Evolutionary conservation across 306 rosid species (phyloP).

Genomic region (Vicia faba): DNA sequence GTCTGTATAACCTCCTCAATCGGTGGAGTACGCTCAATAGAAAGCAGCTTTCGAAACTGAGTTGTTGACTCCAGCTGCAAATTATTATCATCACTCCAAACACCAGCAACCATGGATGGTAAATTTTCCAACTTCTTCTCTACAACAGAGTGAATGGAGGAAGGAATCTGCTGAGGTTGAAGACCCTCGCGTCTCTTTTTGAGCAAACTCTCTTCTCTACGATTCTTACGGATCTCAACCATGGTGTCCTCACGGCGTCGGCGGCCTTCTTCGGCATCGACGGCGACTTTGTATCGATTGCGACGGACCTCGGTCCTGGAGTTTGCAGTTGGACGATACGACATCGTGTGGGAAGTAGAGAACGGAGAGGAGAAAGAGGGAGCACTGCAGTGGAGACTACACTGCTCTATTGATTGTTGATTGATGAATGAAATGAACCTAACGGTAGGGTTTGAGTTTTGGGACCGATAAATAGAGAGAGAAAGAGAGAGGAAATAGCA

Average conservation of each 20-base stretch:
- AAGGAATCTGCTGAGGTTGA: slow-evolving; percentile 60
- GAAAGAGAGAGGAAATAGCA: slow-evolving; percentile 20
- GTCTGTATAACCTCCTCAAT: too few relatives aligned
- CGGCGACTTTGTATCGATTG: slow-evolving; percentile 95
- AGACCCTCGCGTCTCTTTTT: slow-evolving; percentile 98
- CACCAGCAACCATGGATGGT: slow-evolving; percentile 91
- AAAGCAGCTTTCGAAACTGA: slow-evolving; percentile 92
- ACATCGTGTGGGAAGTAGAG: slow-evolving; percentile 54
- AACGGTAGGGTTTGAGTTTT: slow-evolving; percentile 45
- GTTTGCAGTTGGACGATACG: slow-evolving; percentile 74
- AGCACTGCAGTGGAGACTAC: neutral
- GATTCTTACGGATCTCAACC: slow-evolving; percentile 98
- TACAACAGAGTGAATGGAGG: slow-evolving; percentile 38
- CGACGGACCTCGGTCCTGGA: slow-evolving; percentile 92
- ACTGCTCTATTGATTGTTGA: slow-evolving; percentile 5
- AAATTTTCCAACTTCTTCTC: slow-evolving; percentile 76
- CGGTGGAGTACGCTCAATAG: slow-evolving; percentile 75
- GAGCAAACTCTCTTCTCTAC: slow-evolving; percentile 87
- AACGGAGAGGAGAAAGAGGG: neutral
- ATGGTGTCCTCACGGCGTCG: slow-evolving; percentile 90
- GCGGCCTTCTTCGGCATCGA: slow-evolving; percentile 98
- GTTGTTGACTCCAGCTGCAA: slow-evolving; percentile 93
- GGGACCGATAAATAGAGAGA: neutral
- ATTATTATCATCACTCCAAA: slow-evolving; percentile 72
- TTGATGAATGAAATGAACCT: slow-evolving; percentile 11